Evolutionary conservation across 2,329 filamentous ascomycete genomes (phyloP), one percentile per base, ranked within the genome.

Genomic region (Sordariomycetes sp.): DNA sequence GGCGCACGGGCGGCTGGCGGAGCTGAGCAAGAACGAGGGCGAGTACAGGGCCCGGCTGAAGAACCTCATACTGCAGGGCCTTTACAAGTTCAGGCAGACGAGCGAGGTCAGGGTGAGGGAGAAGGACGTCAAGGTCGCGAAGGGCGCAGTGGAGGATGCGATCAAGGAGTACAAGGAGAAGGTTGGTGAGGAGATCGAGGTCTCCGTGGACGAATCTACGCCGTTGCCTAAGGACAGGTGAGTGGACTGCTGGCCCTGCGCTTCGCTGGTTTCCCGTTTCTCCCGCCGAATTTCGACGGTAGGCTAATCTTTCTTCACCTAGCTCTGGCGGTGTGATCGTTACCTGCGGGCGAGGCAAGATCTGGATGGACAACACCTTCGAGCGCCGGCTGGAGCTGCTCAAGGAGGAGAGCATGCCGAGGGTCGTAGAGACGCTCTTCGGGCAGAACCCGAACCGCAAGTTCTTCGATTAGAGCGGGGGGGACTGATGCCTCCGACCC

Each of bases 361-460:
- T 99, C 71, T 91, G 96, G 68, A 93, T 99, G 73, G 92, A 97
- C 82, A 97, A 99, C 79, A 97, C 94, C 58, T 89, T 97, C 65
- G 94, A 97, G 71, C 89, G 96, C 70, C 86, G 94, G 64, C 79
- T 99, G 73, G 83, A 82, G 68, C 79, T 97, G 61, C 83, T 97
- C 63, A 88, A 96, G 75, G 86, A 87, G 59, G 88, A 89, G 64
- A 89, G 90, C 56, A 82, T 97, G 60, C 94, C 94, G 16, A 85
- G 85, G 52, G 86, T 99, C 67, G 83, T 94, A 68, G 83, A 88
- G 72, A 88, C 88, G 18, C 80, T 99, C 60, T 99, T 99, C 69
- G 94, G 94, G 61, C 87, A 90, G 77, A 99, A 99, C 78, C 80
- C 85, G 66, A 97, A 97, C 82, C 87, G 94, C 72, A 96, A 88